Conservation (phyloP, 2,329 filamentous ascomycete genomes). For the Phyllosticta citrichinensis region DNA sequence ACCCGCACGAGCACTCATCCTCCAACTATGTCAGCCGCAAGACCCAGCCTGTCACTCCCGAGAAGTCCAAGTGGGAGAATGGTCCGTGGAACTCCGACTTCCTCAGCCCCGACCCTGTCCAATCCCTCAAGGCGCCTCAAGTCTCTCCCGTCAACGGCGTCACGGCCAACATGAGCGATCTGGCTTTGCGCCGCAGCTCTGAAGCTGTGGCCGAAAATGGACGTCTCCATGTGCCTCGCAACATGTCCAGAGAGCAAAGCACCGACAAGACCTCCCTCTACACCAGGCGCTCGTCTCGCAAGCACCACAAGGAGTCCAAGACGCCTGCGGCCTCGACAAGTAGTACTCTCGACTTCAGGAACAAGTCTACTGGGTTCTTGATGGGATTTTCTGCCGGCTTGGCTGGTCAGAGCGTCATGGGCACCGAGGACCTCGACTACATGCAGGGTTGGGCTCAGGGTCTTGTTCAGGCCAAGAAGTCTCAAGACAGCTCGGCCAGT, state of each 20-base stretch:
- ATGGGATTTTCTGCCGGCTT: constrained; percentile 4
- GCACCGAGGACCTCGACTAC: neutral
- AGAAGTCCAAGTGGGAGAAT: constrained; percentile 17
- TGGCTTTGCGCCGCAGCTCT: neutral
- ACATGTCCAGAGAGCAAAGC: neutral
- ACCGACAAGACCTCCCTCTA: neutral
- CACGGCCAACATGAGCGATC: neutral
- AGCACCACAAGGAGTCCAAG: neutral
- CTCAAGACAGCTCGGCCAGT: neutral
- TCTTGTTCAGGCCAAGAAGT: neutral
- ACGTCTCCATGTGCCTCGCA: constrained; percentile 15
- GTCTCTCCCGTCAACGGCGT: constrained; percentile 1
- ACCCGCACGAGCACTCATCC: constrained; percentile 20
- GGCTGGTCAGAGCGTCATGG: constrained; percentile 1
- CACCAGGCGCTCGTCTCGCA: neutral
- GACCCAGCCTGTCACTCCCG: neutral
- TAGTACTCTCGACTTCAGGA: constrained; percentile 1
- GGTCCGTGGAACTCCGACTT: constrained; percentile 24
- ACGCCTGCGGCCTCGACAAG: neutral
- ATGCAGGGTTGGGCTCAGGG: constrained; percentile 7
- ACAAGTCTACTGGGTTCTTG: constrained; percentile 2
- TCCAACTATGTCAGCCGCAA: constrained; percentile 2
- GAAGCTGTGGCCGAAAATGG: constrained; percentile 3
- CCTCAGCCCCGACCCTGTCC: constrained; percentile 5
- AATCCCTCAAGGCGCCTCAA: constrained; percentile 3